Conservation (phyloP, 768 basidiomycete genomes). For the Boletus speciosus region DNA sequence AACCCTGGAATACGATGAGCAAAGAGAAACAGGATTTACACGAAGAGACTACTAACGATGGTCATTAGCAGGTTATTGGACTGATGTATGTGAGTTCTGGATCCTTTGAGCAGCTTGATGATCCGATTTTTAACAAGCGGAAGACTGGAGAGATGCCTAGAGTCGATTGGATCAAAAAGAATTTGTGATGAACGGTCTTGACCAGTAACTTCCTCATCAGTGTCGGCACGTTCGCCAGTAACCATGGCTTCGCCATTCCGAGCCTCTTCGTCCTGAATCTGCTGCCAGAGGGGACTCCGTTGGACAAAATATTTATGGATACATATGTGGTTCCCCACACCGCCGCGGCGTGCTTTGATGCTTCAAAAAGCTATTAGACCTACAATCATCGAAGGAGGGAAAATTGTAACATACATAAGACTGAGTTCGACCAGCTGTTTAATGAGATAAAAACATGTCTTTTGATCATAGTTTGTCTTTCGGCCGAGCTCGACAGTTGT, state of each 20-base stretch:
- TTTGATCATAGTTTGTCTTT: slow-evolving; percentile 80
- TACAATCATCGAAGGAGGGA: background rate
- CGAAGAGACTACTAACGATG: slow-evolving; percentile 49
- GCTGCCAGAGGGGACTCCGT: slow-evolving; percentile 69
- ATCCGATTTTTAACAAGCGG: slow-evolving; percentile 69
- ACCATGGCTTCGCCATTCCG: slow-evolving; percentile 29
- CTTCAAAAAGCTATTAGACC: slow-evolving; percentile 32
- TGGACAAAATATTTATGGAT: slow-evolving; percentile 86
- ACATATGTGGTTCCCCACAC: slow-evolving; percentile 71
- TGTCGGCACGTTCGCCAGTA: slow-evolving; percentile 12
- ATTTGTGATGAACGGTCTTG: slow-evolving; percentile 29
- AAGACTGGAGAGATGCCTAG: slow-evolving; percentile 72
- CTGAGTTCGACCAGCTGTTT: slow-evolving; percentile 70
- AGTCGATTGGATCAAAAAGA: slow-evolving; percentile 71
- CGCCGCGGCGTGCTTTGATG: slow-evolving; percentile 73
- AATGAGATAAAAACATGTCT: slow-evolving; percentile 85
- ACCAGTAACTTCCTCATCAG: slow-evolving; percentile 21
- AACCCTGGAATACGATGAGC: slow-evolving; percentile 52
- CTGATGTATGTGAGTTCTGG: slow-evolving; percentile 65
- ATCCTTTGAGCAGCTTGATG: slow-evolving; percentile 65
- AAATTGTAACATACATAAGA: slow-evolving; percentile 53
- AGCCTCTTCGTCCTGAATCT: slow-evolving; percentile 67
- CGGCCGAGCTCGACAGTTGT: slow-evolving; percentile 76
- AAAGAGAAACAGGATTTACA: background rate
- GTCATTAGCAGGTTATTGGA: slow-evolving; percentile 75